A percentile compares a stretch with the other conserved stretches of the same genome.
These are phyloP conservation scores for Erigeron philadelphicus DNA, from an alignment of 140 eudicot species.

Conservation along the genomic window DNA sequence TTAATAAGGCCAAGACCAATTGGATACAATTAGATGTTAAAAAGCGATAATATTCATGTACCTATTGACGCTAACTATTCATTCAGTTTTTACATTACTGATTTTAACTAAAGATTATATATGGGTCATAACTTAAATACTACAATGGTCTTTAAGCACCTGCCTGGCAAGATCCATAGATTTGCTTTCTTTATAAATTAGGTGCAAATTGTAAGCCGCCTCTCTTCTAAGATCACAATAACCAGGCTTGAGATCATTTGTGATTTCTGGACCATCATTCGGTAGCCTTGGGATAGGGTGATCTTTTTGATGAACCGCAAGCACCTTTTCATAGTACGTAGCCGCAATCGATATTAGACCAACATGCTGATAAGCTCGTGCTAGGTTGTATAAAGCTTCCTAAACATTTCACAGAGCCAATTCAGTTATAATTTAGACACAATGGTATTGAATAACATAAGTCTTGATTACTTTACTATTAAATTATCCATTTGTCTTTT, in stretches of 20 bases:
- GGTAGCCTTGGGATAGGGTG: constrained; percentile 67
- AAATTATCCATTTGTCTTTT: background rate
- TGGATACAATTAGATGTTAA: constrained; percentile 2
- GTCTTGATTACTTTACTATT: background rate
- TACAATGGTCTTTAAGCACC: constrained; percentile 67
- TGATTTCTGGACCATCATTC: constrained; percentile 45
- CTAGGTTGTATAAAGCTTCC: constrained; percentile 83
- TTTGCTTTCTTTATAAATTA: constrained; percentile 69
- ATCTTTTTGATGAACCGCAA: constrained; percentile 44
- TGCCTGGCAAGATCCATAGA: constrained; percentile 94
- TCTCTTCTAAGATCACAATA: constrained; percentile 86
- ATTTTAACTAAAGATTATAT: background rate
- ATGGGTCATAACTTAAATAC: constrained; percentile 22
- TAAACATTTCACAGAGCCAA: constrained; percentile 16
- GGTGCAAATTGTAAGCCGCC: constrained; percentile 83
- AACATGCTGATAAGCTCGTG: constrained; percentile 78
- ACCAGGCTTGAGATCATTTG: constrained; percentile 41
- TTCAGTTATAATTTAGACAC: constrained; percentile 1
- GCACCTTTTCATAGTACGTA: constrained; percentile 68
- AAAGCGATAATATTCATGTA: background rate
- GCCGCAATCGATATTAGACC: constrained; percentile 70
- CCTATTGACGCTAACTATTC: background rate
- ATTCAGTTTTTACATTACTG: background rate
- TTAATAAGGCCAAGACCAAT: background rate
- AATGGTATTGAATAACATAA: background rate